Evolutionary conservation across 2,329 filamentous ascomycete genomes (phyloP).

Genomic region (Cordyceps pruinosa): DNA sequence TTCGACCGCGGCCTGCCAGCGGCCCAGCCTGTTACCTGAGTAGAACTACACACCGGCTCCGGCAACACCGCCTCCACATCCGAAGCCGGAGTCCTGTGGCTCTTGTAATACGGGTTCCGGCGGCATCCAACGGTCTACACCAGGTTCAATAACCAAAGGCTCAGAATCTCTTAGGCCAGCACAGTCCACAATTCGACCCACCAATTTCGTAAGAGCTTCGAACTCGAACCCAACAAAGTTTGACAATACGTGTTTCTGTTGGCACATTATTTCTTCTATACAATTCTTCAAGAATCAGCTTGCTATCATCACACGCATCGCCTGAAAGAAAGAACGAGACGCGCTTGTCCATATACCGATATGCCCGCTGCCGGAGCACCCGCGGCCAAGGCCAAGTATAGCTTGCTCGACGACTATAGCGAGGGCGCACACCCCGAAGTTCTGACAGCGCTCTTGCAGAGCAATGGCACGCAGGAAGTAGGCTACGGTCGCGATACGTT

Average conservation of each 20-base stretch:
- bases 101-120: conserved; percentile 10
- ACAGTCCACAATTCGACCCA: conserved; percentile 13
- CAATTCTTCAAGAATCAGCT: background rate
- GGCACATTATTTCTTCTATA: background rate
- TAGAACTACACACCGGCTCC: background rate
- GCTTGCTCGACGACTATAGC: conserved; percentile 45
- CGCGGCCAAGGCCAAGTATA: conserved; percentile 26
- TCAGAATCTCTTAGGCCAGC: background rate
- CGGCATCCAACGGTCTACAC: conserved; percentile 12
- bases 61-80: background rate
- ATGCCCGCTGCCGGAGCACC: conserved; percentile 13
- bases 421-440: conserved; percentile 45
- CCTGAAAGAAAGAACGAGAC: background rate
- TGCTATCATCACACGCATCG: background rate
- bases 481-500: conserved; percentile 42
- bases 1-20: background rate
- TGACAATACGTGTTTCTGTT: background rate
- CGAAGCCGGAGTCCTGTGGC: conserved; percentile 8
- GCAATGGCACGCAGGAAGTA: conserved; percentile 38
- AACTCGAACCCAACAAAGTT: background rate
- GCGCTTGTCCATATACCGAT: background rate
- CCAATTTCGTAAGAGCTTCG: conserved; percentile 11
- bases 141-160: conserved; percentile 4
- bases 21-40: background rate
- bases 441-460: conserved; percentile 37